Evolutionary conservation across 306 rosid species (phyloP).

Genomic region (Pterocarpus santalinus): DNA sequence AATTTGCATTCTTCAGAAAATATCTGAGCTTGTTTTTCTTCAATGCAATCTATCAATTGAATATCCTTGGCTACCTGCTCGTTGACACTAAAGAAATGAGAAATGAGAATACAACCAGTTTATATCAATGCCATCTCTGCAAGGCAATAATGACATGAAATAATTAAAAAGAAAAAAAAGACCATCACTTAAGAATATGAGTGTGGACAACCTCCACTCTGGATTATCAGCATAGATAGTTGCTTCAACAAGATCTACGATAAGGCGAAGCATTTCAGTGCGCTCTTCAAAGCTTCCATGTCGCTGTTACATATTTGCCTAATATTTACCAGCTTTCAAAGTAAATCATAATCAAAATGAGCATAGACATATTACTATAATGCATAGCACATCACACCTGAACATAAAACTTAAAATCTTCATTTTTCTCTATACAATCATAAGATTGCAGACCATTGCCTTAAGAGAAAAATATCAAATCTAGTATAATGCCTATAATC

Average conservation of each 20-base stretch:
- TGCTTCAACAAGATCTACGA: conserved; percentile 97
- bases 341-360: conserved; percentile 12
- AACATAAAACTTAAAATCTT: background rate
- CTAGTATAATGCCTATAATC: conserved; percentile 24
- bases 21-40: conserved; percentile 92
- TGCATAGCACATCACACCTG: conserved; percentile 13
- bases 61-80: conserved; percentile 93
- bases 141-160: background rate
- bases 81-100: conserved; percentile 65
- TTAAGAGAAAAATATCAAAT: background rate
- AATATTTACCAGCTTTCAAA: conserved; percentile 36
- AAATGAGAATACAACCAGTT: conserved; percentile 47
- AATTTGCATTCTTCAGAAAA: conserved; percentile 96
- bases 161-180: background rate
- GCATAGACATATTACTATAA: conserved; percentile 3
- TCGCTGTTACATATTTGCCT: conserved; percentile 63
- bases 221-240: conserved; percentile 91
- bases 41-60: conserved; percentile 91
- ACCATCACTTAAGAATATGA: conserved; percentile 19
- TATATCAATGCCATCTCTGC: conserved; percentile 43
- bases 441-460: background rate
- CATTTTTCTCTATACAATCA: conserved; percentile 16
- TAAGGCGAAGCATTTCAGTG: conserved; percentile 89
- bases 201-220: conserved; percentile 81
- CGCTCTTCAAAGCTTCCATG: conserved; percentile 98